Percentiles rank a stretch among this genome's conserved stretches.
phyloP scores from a whole-genome alignment of 2,329 filamentous ascomycete genomes.

The Podosphaera aphanis region DNA sequence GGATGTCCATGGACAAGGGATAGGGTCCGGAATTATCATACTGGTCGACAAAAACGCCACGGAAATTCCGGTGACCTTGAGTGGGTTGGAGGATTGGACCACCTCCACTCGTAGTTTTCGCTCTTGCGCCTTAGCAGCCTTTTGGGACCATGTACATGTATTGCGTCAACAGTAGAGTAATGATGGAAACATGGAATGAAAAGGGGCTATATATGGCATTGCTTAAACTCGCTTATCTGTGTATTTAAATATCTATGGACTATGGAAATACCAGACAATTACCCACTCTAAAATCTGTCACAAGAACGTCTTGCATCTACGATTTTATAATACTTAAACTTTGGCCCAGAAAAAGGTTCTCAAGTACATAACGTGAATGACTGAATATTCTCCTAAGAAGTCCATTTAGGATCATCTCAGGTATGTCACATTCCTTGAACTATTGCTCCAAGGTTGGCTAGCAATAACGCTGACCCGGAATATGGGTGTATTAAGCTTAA shows the following conservation, averaged over 20 bases:
- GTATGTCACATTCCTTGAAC: no score
- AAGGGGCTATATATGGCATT: conserved; percentile 3
- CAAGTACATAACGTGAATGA: no score
- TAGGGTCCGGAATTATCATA: conserved; percentile 23
- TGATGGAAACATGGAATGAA: conserved; percentile 2
- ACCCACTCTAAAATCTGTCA: conserved; percentile 17
- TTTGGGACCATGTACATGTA: background rate
- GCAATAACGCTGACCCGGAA: no score
- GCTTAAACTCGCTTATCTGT: conserved; percentile 17
- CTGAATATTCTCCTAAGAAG: no score
- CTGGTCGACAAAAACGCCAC: conserved; percentile 33
- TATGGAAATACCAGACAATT: conserved; percentile 16
- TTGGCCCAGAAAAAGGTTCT: no score
- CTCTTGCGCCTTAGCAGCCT: conserved; percentile 4
- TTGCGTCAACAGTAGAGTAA: no score
- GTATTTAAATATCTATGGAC: conserved; percentile 15
- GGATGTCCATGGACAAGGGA: conserved; percentile 26
- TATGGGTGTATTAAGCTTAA: no score
- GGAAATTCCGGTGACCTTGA: conserved; percentile 52
- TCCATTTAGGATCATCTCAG: no score
- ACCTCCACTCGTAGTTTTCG: conserved; percentile 30
- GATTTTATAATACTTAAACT: no score
- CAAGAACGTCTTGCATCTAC: no score
- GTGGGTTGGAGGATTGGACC: conserved; percentile 83
- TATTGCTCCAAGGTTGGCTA: no score